Evolutionary conservation across 345 rosid genomes (phyloP), one percentile per base, ranked within the genome.

Genomic region (Litchi chinensis): DNA sequence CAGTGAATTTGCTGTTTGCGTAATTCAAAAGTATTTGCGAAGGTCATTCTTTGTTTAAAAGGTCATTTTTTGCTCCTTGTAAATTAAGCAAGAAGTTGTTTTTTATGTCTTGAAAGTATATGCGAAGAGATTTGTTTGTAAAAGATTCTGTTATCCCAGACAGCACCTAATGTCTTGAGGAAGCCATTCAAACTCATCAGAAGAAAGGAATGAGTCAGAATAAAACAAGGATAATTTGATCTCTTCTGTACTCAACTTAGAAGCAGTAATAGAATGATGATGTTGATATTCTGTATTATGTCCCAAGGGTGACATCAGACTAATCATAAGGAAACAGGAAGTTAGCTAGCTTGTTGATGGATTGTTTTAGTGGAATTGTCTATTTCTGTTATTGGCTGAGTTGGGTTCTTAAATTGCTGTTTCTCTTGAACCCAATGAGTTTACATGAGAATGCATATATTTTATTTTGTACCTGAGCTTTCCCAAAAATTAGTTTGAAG

Each of bases 111-210:
- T 21, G 13, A 28, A 15, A 65, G 19, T 22, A 26, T 22, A 11
- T 48, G 16, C 15, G 40, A 70, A 70, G 74, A 50, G 28, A 50
- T 24, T 70, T 70, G 50, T 37, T 50, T 70, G 8, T 70, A 50
- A 26, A 48, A 32, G 41, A 41, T 7, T 24, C 15, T 19, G n/a
- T 70, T 70, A 41, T 16, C 71, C 26, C 19, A 67, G 21, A 67
- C 57, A 22, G 50, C 50, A 67, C n/a, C n/a, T 52, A 13, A 52
- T 52, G 57, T 52, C 16, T 52, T 52, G 57, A 52, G n/a, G 57
- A 16, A 52, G 57, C 19, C 57, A 52, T 16, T 52, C n/a, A 13
- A 19, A 52, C 57, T 52, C 57, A 13, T 48, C 3, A 50, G 13
- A 52, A 15, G 19, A 52, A 52, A 15, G 57, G 57, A 16, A 52